Evolutionary conservation across 1,139 yeast species (phyloP).

Genomic region (Candida tropicalis): DNA sequence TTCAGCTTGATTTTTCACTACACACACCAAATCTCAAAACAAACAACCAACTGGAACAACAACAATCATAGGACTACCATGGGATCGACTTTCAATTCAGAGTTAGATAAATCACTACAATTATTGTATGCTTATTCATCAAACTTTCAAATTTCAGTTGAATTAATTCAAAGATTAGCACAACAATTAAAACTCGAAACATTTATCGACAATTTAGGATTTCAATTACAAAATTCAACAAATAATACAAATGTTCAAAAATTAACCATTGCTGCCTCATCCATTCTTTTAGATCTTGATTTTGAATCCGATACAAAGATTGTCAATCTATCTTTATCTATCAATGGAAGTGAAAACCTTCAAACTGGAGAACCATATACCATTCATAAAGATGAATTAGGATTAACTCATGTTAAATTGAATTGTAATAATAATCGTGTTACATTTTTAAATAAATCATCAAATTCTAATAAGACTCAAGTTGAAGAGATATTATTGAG

Average conservation of each 20-base stretch:
- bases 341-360: constrained; percentile 29
- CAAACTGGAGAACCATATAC: constrained; percentile 7
- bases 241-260: constrained; percentile 23
- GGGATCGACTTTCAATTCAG: constrained; percentile 21
- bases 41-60: not conserved
- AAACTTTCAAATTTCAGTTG: constrained; percentile 38
- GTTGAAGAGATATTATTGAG: constrained; percentile 34
- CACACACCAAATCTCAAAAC: not conserved
- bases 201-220: constrained; percentile 42
- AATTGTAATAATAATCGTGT: constrained; percentile 17
- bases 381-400: constrained; percentile 8
- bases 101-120: constrained; percentile 32
- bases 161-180: constrained; percentile 42
- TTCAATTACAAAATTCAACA: constrained; percentile 19
- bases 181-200: constrained; percentile 47
- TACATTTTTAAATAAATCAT: constrained; percentile 18
- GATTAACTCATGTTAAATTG: constrained; percentile 12
- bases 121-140: constrained; percentile 35
- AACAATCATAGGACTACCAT: not conserved
- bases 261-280: constrained; percentile 47
- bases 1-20: not conserved
- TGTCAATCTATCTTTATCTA: constrained; percentile 37
- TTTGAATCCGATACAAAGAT: constrained; percentile 30
- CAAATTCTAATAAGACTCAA: constrained; percentile 13
- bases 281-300: constrained; percentile 47